Percentiles rank a stretch among this genome's conserved stretches.
Conservation (phyloP, 2,329 filamentous ascomycete genomes). For the Apiospora sp. region DNA sequence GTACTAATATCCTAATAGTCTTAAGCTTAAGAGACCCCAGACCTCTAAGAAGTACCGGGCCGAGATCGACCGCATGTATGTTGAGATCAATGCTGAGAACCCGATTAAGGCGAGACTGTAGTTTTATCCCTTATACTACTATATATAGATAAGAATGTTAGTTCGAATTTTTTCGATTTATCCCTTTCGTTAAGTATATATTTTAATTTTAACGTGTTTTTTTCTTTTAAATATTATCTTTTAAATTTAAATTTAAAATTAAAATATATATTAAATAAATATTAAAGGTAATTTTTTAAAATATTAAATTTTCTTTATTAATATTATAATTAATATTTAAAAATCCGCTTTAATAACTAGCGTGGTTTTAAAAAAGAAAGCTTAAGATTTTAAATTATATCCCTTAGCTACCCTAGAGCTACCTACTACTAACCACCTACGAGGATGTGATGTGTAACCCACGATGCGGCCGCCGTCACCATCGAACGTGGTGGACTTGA, state of each 20-base stretch:
- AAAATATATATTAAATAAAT: slow-evolving; percentile 27
- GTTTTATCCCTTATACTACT: background rate
- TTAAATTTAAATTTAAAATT: slow-evolving; percentile 19
- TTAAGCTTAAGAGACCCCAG: slow-evolving; percentile 68
- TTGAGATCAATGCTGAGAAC: slow-evolving; percentile 55
- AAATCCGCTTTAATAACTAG: slow-evolving; percentile 12
- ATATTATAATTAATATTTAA: background rate
- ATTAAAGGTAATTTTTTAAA: slow-evolving; percentile 22
- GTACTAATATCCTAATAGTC: slow-evolving; percentile 45
- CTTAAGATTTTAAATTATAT: background rate
- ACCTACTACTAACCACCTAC: background rate
- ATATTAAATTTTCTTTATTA: slow-evolving; percentile 25
- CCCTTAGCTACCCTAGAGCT: background rate
- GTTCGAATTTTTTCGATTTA: background rate
- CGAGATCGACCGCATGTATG: slow-evolving; percentile 65
- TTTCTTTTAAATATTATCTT: background rate
- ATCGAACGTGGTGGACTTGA: background rate
- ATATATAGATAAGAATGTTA: background rate
- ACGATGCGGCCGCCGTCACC: background rate
- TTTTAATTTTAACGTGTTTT: background rate
- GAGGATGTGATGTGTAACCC: background rate
- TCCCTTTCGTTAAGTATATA: background rate
- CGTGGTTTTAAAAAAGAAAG: slow-evolving; percentile 23
- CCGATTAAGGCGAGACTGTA: slow-evolving; percentile 44
- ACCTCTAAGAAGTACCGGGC: slow-evolving; percentile 59